Conservation (phyloP, 2,329 filamentous ascomycete species). For the Simplicillium sp. region DNA sequence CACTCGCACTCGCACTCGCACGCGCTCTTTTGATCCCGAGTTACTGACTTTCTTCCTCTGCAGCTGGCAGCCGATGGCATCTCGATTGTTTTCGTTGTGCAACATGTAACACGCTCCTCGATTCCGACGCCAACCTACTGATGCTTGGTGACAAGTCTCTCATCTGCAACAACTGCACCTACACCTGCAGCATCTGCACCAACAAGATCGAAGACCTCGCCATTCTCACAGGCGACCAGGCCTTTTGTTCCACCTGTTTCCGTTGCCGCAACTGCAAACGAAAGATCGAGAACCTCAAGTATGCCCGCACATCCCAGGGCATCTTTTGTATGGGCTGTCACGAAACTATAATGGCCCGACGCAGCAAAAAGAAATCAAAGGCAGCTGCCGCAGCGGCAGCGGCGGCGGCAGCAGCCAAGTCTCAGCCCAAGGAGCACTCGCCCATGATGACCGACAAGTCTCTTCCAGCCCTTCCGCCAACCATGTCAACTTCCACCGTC, state of each 20-base stretch:
- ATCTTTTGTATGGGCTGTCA: conserved; percentile 99
- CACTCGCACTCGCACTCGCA: too few species aligned
- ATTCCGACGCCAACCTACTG: conserved; percentile 95
- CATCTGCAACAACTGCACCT: conserved; percentile 99
- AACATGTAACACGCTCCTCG: conserved; percentile 87
- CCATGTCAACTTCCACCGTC: conserved; percentile 51
- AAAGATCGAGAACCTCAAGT: conserved; percentile 96
- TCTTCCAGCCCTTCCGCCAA: conserved; percentile 79
- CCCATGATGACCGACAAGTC: conserved; percentile 81
- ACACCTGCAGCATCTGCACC: conserved; percentile 91
- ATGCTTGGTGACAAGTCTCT: conserved; percentile 95
- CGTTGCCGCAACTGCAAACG: conserved; percentile 96
- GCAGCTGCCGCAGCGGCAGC: conserved; percentile 27
- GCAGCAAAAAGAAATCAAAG: conserved; percentile 76
- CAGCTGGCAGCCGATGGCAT: conserved; percentile 87
- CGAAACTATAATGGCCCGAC: conserved; percentile 87
- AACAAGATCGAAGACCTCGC: conserved; percentile 98
- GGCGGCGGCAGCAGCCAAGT: conserved; percentile 30
- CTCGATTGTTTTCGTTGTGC: conserved; percentile 98
- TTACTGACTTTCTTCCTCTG: too few species aligned
- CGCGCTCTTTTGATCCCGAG: too few species aligned
- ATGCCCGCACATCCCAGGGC: conserved; percentile 93
- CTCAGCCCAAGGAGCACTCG: conserved; percentile 52
- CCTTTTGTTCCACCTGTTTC: conserved; percentile 96
- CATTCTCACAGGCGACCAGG: conserved; percentile 94